These are phyloP conservation scores for Lecanicillium sp. DNA, from an alignment of 2,329 filamentous ascomycete genomes.

Conservation along the genomic window DNA sequence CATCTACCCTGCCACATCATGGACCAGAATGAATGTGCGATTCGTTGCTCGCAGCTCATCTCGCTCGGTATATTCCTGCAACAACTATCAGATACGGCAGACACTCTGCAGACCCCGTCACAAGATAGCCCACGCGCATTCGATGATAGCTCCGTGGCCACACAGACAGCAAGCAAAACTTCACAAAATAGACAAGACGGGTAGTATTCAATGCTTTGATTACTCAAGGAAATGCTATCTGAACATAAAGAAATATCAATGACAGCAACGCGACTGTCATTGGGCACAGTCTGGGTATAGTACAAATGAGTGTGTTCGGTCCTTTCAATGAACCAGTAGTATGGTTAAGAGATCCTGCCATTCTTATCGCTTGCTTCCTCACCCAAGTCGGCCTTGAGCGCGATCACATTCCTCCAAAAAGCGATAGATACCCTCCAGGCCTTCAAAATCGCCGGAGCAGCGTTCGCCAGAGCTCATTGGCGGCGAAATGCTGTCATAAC, in stretches of 20 bases:
- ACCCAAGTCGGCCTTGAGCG: constrained; percentile 24
- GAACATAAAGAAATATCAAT: neutral
- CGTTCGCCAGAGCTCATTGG: constrained; percentile 35
- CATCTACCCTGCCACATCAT: constrained; percentile 8
- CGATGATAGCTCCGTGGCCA: constrained; percentile 4
- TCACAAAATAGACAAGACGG: constrained; percentile 10
- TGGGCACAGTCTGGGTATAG: neutral
- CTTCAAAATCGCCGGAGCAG: constrained; percentile 41
- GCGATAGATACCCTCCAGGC: constrained; percentile 47
- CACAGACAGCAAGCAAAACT: constrained; percentile 3
- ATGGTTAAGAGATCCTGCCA: constrained; percentile 1
- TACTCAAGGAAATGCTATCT: constrained; percentile 14
- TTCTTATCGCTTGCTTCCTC: too few species aligned
- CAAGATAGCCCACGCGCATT: neutral
- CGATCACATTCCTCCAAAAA: constrained; percentile 52
- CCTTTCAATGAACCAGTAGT: neutral
- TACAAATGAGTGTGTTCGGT: constrained; percentile 16
- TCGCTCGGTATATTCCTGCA: constrained; percentile 28
- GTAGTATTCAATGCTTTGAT: constrained; percentile 2
- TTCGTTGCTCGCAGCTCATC: constrained; percentile 24
- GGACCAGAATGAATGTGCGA: constrained; percentile 19
- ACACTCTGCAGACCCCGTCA: constrained; percentile 12
- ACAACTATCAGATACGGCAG: constrained; percentile 21
- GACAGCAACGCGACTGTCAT: neutral
- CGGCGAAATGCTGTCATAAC: constrained; percentile 43